These are phyloP conservation scores for Conringia planisiliqua DNA, from an alignment of 345 rosid species.

Conservation along the genomic window DNA sequence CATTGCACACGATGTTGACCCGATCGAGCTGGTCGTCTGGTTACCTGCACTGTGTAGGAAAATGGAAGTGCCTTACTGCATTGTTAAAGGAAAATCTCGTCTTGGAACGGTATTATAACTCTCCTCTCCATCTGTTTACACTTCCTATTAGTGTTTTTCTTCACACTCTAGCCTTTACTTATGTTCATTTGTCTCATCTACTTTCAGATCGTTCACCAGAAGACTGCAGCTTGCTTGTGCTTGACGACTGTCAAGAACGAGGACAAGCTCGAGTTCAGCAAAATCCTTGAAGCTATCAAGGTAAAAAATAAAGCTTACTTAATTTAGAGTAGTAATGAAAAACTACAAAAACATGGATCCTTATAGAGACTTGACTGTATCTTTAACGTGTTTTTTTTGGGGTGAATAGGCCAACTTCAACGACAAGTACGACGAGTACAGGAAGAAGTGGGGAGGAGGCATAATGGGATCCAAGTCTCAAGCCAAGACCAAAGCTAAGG, in stretches of 20 bases:
- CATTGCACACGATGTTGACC: slow-evolving; percentile 85
- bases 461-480: slow-evolving; percentile 83
- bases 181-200: background rate
- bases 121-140: background rate
- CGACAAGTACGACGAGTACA: slow-evolving; percentile 69
- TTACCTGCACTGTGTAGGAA: slow-evolving; percentile 75
- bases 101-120: slow-evolving; percentile 52
- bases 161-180: background rate
- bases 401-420: slow-evolving; percentile 64
- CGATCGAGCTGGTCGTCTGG: slow-evolving; percentile 81
- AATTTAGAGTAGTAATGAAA: background rate
- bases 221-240: slow-evolving; percentile 58
- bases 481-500: slow-evolving; percentile 71
- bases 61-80: slow-evolving; percentile 85
- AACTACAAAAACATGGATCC: background rate
- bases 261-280: slow-evolving; percentile 77
- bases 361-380: background rate
- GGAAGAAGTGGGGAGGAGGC: slow-evolving; percentile 90
- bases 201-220: slow-evolving; percentile 57
- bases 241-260: slow-evolving; percentile 75
- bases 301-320: slow-evolving; percentile 17
- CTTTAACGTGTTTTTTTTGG: background rate
- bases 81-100: slow-evolving; percentile 75
- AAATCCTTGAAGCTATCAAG: slow-evolving; percentile 74
- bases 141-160: background rate